Conservation (phyloP, 2,329 filamentous ascomycete species). For the Calonectria fujianensis region DNA sequence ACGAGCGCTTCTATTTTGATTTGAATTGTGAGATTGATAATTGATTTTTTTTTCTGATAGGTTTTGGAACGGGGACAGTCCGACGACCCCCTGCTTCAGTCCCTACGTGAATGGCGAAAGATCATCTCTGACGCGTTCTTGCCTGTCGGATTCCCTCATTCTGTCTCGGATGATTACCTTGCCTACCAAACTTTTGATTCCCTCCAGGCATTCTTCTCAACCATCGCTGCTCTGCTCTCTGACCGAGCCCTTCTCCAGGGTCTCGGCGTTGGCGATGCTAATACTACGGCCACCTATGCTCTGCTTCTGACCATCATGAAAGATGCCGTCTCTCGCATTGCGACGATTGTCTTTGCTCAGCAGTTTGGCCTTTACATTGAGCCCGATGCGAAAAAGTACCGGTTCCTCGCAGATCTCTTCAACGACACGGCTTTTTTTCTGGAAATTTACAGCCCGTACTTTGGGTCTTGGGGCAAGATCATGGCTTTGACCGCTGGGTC, state of each 20-base stretch:
- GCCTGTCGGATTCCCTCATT: conserved; percentile 91
- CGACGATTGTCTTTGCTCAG: conserved; percentile 91
- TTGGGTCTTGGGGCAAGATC: conserved; percentile 74
- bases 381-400: conserved; percentile 92
- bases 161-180: conserved; percentile 89
- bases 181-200: conserved; percentile 84
- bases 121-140: conserved; percentile 82
- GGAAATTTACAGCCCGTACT: conserved; percentile 86
- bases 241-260: conserved; percentile 87
- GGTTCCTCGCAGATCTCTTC: conserved; percentile 90
- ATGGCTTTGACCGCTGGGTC: conserved; percentile 70
- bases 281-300: conserved; percentile 86
- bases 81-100: conserved; percentile 54
- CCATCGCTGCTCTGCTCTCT: conserved; percentile 86
- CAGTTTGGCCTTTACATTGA: conserved; percentile 88
- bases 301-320: conserved; percentile 89
- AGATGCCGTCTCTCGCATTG: conserved; percentile 86
- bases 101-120: conserved; percentile 61
- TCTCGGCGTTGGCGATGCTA: conserved; percentile 88
- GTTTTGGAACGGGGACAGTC: conserved; percentile 48
- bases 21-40: conserved; percentile 20
- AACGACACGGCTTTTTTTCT: conserved; percentile 91
- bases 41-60: conserved; percentile 38
- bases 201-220: conserved; percentile 88
- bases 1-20: conserved; percentile 16